Base-by-base conservation (phyloP, 1,284 basidiomycete genomes). In the Meripilus lineatus region DNA sequence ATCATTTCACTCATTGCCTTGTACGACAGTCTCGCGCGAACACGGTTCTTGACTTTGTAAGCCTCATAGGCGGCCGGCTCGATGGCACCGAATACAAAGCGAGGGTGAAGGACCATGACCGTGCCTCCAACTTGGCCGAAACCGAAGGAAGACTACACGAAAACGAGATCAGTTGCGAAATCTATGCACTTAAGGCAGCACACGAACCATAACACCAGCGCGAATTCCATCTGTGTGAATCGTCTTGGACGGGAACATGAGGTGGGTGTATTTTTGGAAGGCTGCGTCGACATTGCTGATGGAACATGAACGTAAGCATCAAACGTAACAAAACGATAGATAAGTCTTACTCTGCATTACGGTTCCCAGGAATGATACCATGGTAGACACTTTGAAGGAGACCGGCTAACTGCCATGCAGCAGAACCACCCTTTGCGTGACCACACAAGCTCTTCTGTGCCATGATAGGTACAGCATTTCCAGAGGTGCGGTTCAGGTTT, bases 101-200 rank as follows among this genome's bases (percentile, higher is more conserved):
- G 88, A 40, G 96, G 93, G 67, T 99, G 86, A 45, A 99, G 64
- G 55, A 97, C 73, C 51, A 95, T 77, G 38, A 84, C 87, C 50
- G 87, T 90, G 50, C 95, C 96, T 51, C 95, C 96, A 53, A 97
- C 94, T 79, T 99, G 96, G 58, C 95, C 96, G 75, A 99, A 99
- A 58, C 96, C 96, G 71, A 99, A 99, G 15, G 93, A 97, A 3
- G 95, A 97, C 76, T 85, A 47, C 15, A 42, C 38, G 34, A 23
- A 17, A 11, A 28, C 14, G 2, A 38, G 35, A 11, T 4, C 28
- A 30, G 8, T 8, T 30, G 28, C 28, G 28, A 30, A 30, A n/a
- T n/a, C n/a, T n/a, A n/a, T n/a, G n/a, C 20, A 17, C 10, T 36
- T 8, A 18, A 36, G 5, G 11, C n/a, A 20, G 25, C 26, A 35